These are phyloP conservation scores for Pestalotiopsis sp. DNA, from an alignment of 2,329 filamentous ascomycete species.

Conservation along the genomic window DNA sequence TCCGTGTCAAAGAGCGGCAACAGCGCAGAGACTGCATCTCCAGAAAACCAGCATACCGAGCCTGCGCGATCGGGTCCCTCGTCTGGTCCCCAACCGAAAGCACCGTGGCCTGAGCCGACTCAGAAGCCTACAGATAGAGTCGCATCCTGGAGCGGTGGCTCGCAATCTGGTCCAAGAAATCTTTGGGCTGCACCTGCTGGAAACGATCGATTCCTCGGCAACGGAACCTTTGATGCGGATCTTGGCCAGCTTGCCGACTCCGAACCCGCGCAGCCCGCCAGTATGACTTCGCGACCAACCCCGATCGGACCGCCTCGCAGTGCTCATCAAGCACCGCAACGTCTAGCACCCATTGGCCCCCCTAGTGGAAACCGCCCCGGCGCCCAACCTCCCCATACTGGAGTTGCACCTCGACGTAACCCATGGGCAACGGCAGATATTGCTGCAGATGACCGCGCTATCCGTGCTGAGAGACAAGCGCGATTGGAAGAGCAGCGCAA, in stretches of 20 bases:
- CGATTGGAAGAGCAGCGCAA: constrained; percentile 45
- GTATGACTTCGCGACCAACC: constrained; percentile 42
- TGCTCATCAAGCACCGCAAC: constrained; percentile 23
- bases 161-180: constrained; percentile 55
- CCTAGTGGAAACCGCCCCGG: constrained; percentile 17
- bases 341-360: constrained; percentile 33
- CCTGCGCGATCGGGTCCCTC: constrained; percentile 13
- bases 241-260: constrained; percentile 53
- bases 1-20: constrained; percentile 7
- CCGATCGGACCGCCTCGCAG: constrained; percentile 43
- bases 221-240: constrained; percentile 74
- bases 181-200: constrained; percentile 74
- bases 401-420: constrained; percentile 14
- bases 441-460: constrained; percentile 44
- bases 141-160: constrained; percentile 50
- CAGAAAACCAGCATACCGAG: neutral
- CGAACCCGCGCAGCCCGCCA: constrained; percentile 34
- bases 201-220: constrained; percentile 72
- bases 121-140: constrained; percentile 45
- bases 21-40: neutral
- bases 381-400: constrained; percentile 12
- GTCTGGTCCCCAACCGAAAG: constrained; percentile 32
- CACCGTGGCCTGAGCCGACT: constrained; percentile 28
- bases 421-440: constrained; percentile 28
- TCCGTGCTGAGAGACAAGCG: constrained; percentile 40